Percentiles rank a stretch among this genome's conserved stretches.
Conservation (phyloP, 768 basidiomycete species). For the Leucocoprinus sp. region DNA sequence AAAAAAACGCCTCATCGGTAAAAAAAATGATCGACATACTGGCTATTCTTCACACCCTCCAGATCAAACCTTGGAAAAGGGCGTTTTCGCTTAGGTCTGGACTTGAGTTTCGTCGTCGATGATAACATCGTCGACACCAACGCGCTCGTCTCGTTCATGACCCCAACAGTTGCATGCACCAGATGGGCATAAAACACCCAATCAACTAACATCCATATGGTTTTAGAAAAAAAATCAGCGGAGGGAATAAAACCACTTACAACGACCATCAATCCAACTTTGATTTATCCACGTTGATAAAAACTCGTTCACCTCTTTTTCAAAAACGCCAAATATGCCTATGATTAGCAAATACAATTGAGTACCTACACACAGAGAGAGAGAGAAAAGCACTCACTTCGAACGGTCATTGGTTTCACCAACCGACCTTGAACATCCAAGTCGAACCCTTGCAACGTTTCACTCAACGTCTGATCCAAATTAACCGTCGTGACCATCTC, state of each 20-base stretch:
- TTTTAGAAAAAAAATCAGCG: not conserved
- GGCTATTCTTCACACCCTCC: constrained; percentile 26
- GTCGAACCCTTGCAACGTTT: constrained; percentile 29
- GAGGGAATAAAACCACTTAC: constrained; percentile 26
- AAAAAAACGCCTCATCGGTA: not conserved
- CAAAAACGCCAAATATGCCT: constrained; percentile 36
- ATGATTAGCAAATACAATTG: constrained; percentile 10
- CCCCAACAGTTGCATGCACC: constrained; percentile 28
- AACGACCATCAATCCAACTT: constrained; percentile 31
- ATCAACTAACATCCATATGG: constrained; percentile 32
- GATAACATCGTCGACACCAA: constrained; percentile 15
- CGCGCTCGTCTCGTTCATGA: constrained; percentile 32
- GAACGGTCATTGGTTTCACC: constrained; percentile 36
- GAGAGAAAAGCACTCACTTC: constrained; percentile 27
- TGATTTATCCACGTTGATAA: constrained; percentile 40
- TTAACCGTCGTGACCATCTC: constrained; percentile 44
- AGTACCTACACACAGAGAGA: not conserved
- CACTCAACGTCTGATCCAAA: constrained; percentile 46
- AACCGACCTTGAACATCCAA: constrained; percentile 55
- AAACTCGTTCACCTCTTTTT: constrained; percentile 30
- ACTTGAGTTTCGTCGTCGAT: too few species aligned
- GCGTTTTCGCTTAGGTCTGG: constrained; percentile 16
- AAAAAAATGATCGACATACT: constrained; percentile 22
- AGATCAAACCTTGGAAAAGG: constrained; percentile 28
- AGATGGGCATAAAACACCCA: constrained; percentile 46